Conservation (phyloP, 768 basidiomycete species). For the Mycena haematopus region DNA sequence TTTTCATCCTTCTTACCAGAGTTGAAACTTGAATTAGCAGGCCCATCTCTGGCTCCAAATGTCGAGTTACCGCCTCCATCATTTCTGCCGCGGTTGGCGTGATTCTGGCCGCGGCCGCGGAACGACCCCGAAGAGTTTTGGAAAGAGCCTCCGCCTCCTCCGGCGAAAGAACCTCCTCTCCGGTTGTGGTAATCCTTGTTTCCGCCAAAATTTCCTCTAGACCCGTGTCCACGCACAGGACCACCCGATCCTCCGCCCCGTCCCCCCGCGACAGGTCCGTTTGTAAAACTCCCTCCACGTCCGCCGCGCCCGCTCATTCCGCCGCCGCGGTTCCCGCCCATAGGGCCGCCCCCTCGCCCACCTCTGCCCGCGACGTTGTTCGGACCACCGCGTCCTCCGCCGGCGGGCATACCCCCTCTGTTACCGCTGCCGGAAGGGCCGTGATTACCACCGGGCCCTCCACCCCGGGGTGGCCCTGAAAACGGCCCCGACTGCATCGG, state of each 20-base stretch:
- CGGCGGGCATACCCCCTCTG: slow-evolving; percentile 29
- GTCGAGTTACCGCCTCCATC: slow-evolving; percentile 44
- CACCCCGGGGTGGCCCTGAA: slow-evolving; percentile 44
- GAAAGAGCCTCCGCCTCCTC: slow-evolving; percentile 43
- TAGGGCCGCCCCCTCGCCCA: slow-evolving; percentile 52
- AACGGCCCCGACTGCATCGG: slow-evolving; percentile 49
- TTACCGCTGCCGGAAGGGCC: slow-evolving; percentile 40
- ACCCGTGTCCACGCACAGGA: slow-evolving; percentile 65
- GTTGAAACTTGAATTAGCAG: slow-evolving; percentile 49
- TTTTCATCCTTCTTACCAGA: slow-evolving; percentile 87
- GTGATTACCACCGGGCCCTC: slow-evolving; percentile 46
- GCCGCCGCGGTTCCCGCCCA: slow-evolving; percentile 58
- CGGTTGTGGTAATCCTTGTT: slow-evolving; percentile 68
- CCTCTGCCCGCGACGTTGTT: slow-evolving; percentile 48
- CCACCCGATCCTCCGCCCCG: slow-evolving; percentile 53
- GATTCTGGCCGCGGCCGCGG: slow-evolving; percentile 69
- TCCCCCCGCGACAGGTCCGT: slow-evolving; percentile 49
- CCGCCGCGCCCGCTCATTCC: slow-evolving; percentile 48
- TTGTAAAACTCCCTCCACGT: slow-evolving; percentile 45
- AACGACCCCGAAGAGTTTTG: slow-evolving; percentile 55
- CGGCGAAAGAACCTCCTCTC: slow-evolving; percentile 70
- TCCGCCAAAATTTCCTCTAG: slow-evolving; percentile 69
- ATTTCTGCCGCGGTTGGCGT: slow-evolving; percentile 45
- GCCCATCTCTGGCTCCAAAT: slow-evolving; percentile 56
- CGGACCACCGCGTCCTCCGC: slow-evolving; percentile 47